Base-by-base conservation (phyloP, 1,139 yeast genomes). In the Kodamaea suecica region DNA sequence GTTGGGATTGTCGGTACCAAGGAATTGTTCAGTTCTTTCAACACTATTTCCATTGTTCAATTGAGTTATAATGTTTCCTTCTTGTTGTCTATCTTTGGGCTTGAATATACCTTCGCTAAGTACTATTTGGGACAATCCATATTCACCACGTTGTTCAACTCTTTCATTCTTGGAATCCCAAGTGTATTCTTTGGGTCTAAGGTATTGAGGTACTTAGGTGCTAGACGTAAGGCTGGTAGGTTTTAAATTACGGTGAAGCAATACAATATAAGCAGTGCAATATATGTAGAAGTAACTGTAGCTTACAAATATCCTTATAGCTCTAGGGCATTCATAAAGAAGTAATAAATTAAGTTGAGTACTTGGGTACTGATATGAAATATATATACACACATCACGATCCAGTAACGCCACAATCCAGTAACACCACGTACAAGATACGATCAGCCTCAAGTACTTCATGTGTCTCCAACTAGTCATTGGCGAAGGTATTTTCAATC, bases 71-170 rank as follows among this genome's bases (percentile, higher is more conserved):
- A 76, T 52, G 49, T 60, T 13, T 71, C 72, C 3, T 80, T 84
- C 46, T 55, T 85, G 34, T 58, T 57, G 2, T 61, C 80, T 3
- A 55, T 88, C 31, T 53, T 73, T 13, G 78, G 77, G 4, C 70
- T 78, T 45, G 96, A 88, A 61, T 57, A 61, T 30, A 66, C 76
- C 16, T 85, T 88, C 49, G 59, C 74, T 45, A 72, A 69, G 43
- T 90, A 90, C 63, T 90, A 78, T 61, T 57, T 78, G 45, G 84
- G 86, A 20, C 67, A 76, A 27, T 70, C 86, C 16, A 85, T 90
- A 35, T 88, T 90, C 57, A 69, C 76, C 15, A 80, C 95, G 1
- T 56, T 88, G 33, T 66, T 69, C 43, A 68, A 76, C 43, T 61
- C 72, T 8, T 66, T 71, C 8, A 44, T 77, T 16, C 61, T 82